These are phyloP conservation scores for Tolypocladium tundrense DNA, from an alignment of 2,329 filamentous ascomycete species.

Conservation along the genomic window DNA sequence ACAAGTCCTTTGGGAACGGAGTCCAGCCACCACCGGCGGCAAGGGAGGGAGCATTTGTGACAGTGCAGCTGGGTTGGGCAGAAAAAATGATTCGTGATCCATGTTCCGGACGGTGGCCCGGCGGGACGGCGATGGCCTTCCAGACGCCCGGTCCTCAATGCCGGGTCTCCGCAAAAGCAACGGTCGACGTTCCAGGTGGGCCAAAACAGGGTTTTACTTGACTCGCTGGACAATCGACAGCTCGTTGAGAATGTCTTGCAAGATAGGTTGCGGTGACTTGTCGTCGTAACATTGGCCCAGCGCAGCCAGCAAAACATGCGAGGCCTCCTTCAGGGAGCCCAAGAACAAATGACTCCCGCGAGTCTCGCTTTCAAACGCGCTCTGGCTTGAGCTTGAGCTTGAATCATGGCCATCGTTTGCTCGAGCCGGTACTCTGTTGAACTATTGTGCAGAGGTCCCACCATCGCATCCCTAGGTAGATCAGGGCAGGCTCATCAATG, in stretches of 20 bases:
- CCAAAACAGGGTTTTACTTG: not conserved
- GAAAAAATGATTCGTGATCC: not conserved
- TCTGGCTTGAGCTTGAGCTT: not conserved
- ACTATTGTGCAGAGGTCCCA: not conserved
- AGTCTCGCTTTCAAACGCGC: not conserved
- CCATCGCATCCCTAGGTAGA: not conserved
- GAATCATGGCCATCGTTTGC: not conserved
- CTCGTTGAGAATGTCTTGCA: not conserved
- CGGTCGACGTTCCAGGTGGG: not conserved
- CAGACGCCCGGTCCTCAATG: not conserved
- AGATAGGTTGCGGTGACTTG: not conserved
- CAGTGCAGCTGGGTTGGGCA: not conserved
- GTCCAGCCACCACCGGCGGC: not conserved
- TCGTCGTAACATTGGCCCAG: not conserved
- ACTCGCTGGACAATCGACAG: not conserved
- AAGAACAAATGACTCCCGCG: not conserved
- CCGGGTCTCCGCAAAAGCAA: not conserved
- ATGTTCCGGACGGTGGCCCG: not conserved
- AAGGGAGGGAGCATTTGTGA: not conserved
- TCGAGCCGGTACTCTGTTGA: not conserved
- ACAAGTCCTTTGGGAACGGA: not conserved
- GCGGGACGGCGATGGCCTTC: not conserved
- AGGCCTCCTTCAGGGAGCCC: not conserved
- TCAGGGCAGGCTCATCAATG: not conserved
- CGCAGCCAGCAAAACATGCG: not conserved